Base-by-base conservation (phyloP, 495 filamentous ascomycete genomes). In the Penicillium dipodomyicola region DNA sequence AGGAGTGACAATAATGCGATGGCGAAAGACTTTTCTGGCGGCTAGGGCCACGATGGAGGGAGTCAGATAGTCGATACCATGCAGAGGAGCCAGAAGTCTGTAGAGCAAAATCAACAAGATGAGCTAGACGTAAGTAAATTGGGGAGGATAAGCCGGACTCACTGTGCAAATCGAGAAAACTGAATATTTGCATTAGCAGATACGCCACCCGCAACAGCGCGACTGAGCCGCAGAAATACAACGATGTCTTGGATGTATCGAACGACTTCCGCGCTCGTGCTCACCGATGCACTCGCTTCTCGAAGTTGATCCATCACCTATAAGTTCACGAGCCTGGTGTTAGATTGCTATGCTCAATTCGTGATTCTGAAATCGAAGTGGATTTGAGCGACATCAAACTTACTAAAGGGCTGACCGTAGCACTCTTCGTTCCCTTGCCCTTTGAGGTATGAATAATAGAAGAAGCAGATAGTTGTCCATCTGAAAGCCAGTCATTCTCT, bases 191-290 rank as follows among this genome's bases (percentile, higher is more conserved):
- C 91, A 14, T 73, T 74, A 0, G 93, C 84, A 3, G 90, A 85
- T 47, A 92, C 79, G 22, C 92, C 88, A 9, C 90, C 86, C 3
- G 77, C 83, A 15, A 95, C 88, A 42, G 89, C 91, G 32, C 94
- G 86, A 67, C 95, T 92, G 63, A 93, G 77, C 22, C 94, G 84
- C 41, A 97, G 74, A 67, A 96, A 96, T 12, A 89, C 79, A 53
- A 90, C 75, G 44, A 96, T 85, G 73, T 97, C 92, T 69, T 90
- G 84, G 32, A 89, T 81, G 69, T 98, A 96, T 37, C 88, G 81
- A 58, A 80, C 73, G 1, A 96, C 82, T 62, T 96, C 90, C 5
- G 82, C 77, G 29, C 67, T 81, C 5, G 82, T 67, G 15, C 67
- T 72, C n/a, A 83, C 76, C 1, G 64, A 48, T 9, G 70, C 62